Percentiles rank a stretch among this genome's conserved stretches.
These are phyloP conservation scores for Rhizophagus clarus DNA, from an alignment of 192 early-diverging fungal genomes.

Conservation along the genomic window DNA sequence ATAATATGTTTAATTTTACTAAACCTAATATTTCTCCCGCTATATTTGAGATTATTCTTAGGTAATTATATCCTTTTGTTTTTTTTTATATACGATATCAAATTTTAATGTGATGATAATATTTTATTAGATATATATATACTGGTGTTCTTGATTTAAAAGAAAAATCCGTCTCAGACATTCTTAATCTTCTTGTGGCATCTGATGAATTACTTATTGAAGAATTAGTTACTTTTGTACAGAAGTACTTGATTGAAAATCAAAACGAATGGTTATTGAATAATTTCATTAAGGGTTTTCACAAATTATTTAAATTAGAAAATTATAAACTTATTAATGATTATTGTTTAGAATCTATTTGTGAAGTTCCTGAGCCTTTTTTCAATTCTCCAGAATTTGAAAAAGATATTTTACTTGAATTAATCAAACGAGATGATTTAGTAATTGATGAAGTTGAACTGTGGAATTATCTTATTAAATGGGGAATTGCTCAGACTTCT, in stretches of 20 bases:
- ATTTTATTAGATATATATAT: conserved; percentile 19
- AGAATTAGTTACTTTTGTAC: background rate
- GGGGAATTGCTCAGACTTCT: conserved; percentile 2
- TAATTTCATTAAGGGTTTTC: conserved; percentile 9
- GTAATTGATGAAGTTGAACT: conserved; percentile 19
- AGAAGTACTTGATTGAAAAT: conserved; percentile 20
- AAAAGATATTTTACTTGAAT: conserved; percentile 10
- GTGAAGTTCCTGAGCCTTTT: background rate
- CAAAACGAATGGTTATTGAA: background rate
- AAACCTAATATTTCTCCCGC: conserved; percentile 25
- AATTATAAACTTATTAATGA: conserved; percentile 1
- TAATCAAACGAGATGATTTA: conserved; percentile 11
- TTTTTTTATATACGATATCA: too few relatives aligned
- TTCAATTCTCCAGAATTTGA: conserved; percentile 1
- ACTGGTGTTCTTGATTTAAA: conserved; percentile 4
- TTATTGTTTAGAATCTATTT: conserved; percentile 9
- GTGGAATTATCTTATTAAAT: too few relatives aligned
- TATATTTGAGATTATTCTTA: conserved; percentile 18
- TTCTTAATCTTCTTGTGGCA: conserved; percentile 8
- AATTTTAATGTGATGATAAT: too few relatives aligned
- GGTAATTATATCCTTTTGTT: too few relatives aligned
- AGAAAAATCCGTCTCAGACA: background rate
- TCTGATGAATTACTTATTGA: conserved; percentile 24
- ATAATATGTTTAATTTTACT: conserved; percentile 3
- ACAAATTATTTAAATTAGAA: background rate